Evolutionary conservation across 2,329 filamentous ascomycete species (phyloP).

Genomic region (Tolypocladium ovalisporum): DNA sequence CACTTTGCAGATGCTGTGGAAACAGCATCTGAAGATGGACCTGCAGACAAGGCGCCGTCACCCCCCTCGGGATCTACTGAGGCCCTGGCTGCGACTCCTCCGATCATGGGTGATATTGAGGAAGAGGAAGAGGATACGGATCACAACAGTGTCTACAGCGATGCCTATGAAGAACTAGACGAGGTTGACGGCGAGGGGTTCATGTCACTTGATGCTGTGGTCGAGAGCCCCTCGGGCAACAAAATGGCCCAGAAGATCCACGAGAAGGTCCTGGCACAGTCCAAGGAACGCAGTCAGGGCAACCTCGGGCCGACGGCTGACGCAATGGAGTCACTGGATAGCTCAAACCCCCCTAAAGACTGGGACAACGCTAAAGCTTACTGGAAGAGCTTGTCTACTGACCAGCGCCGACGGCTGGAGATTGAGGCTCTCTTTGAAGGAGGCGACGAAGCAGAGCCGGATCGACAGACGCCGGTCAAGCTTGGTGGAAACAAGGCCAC

Average conservation of each 20-base stretch:
- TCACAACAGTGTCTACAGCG: constrained; percentile 55
- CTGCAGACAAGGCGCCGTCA: not conserved
- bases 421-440: constrained; percentile 44
- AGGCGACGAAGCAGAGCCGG: constrained; percentile 30
- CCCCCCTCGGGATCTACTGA: constrained; percentile 10
- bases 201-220: constrained; percentile 60
- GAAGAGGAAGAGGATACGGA: constrained; percentile 36
- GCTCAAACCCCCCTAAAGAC: constrained; percentile 25
- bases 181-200: constrained; percentile 58
- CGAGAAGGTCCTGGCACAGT: constrained; percentile 2
- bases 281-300: not conserved
- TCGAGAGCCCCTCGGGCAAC: constrained; percentile 42
- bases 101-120: constrained; percentile 21
- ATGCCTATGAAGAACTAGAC: constrained; percentile 63
- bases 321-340: not conserved
- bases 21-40: not conserved
- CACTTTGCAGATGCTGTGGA: constrained; percentile 3
- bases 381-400: constrained; percentile 54
- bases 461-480: constrained; percentile 9
- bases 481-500: constrained; percentile 24
- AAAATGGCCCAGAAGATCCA: constrained; percentile 12
- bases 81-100: constrained; percentile 4
- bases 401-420: constrained; percentile 53
- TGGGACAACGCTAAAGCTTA: constrained; percentile 61
- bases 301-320: not conserved